Conservation (phyloP, 2,329 filamentous ascomycete genomes). For the Xenoacremonium recifei region DNA sequence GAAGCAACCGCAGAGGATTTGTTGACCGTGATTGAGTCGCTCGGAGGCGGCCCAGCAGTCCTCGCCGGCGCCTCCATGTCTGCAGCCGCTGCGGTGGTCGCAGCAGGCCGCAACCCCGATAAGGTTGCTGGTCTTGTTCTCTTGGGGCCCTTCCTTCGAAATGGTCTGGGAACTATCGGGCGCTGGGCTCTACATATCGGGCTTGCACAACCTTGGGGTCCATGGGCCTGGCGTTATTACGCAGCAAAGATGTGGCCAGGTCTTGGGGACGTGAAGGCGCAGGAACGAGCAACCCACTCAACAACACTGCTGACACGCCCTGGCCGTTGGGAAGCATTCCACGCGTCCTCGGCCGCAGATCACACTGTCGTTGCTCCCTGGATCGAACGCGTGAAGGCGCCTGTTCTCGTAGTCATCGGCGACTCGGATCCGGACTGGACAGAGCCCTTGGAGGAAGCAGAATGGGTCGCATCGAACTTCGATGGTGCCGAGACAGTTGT, state of each 20-base stretch:
- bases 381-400: conserved; percentile 11
- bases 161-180: too few species aligned
- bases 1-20: conserved; percentile 13
- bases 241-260: conserved; percentile 13
- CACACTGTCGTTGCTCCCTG: conserved; percentile 8
- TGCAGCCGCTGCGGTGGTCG: too few species aligned
- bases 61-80: too few species aligned
- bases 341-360: conserved; percentile 12
- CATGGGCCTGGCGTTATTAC: too few species aligned
- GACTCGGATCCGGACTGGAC: conserved; percentile 15
- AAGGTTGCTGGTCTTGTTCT: too few species aligned
- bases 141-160: too few species aligned
- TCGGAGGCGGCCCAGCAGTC: too few species aligned
- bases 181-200: too few species aligned
- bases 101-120: too few species aligned
- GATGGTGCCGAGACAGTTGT: conserved; percentile 1
- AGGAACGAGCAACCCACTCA: conserved; percentile 9
- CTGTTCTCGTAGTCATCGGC: conserved; percentile 14
- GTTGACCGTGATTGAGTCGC: conserved; percentile 5
- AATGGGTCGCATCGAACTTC: conserved; percentile 13
- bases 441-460: conserved; percentile 12
- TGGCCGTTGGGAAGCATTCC: conserved; percentile 15
- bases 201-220: too few species aligned
- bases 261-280: conserved; percentile 7
- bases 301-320: conserved; percentile 9